A percentile compares a stretch with the other conserved stretches of the same genome.
Conservation (phyloP, 1,284 basidiomycete genomes). For the Marasmius tenuissimus region DNA sequence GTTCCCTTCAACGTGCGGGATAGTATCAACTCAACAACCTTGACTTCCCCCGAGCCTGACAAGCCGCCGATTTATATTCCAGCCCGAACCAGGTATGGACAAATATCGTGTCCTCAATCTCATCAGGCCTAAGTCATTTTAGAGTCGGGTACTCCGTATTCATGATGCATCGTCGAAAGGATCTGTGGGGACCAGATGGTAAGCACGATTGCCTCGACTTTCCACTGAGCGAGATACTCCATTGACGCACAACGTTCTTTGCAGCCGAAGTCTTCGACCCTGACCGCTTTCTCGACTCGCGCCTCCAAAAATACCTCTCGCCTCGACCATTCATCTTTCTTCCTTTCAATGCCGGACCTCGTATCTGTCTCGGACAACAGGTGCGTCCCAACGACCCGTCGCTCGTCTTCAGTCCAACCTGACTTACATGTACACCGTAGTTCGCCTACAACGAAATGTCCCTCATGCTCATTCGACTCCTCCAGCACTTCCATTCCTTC, state of each 20-base stretch:
- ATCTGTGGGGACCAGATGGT: slow-evolving; percentile 37
- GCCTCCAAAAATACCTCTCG: slow-evolving; percentile 21
- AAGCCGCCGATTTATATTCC: slow-evolving; percentile 55
- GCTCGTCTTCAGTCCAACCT: background rate
- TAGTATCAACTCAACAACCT: slow-evolving; percentile 41
- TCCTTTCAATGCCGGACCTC: slow-evolving; percentile 26
- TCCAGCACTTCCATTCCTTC: slow-evolving; percentile 21
- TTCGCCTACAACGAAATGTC: slow-evolving; percentile 62
- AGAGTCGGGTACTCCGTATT: slow-evolving; percentile 28
- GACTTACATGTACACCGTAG: slow-evolving; percentile 21
- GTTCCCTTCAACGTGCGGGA: slow-evolving; percentile 55
- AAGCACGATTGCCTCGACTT: background rate
- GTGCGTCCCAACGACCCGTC: slow-evolving; percentile 17
- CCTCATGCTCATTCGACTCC: slow-evolving; percentile 50
- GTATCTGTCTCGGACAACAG: slow-evolving; percentile 34
- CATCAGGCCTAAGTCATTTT: background rate
- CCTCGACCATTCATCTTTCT: slow-evolving; percentile 24
- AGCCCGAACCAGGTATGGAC: slow-evolving; percentile 44
- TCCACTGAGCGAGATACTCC: background rate
- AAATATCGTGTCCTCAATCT: background rate
- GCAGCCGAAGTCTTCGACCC: slow-evolving; percentile 43
- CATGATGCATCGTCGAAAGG: slow-evolving; percentile 30
- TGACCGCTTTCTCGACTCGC: slow-evolving; percentile 25
- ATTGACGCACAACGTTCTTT: background rate
- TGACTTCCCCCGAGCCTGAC: slow-evolving; percentile 40